Base-by-base conservation (phyloP, 257 asterid species). In the Anisodus acutangulus region DNA sequence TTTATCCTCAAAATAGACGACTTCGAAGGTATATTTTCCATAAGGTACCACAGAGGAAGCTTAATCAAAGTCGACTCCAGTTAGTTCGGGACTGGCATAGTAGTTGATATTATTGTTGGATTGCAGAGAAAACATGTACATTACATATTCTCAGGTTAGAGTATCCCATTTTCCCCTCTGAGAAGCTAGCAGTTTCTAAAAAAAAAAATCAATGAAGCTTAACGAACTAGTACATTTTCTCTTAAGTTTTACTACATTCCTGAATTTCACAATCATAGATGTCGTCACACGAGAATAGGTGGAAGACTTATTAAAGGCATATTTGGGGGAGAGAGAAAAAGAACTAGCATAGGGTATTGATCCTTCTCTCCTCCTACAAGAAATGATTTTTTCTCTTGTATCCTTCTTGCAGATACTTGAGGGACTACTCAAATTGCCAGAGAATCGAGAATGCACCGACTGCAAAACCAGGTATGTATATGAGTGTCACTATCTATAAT, bases 381-480 rank as follows among this genome's bases (percentile, higher is more conserved):
- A 85, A 58, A 54, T 43, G 69, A 80, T 13, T 19, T 22, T 11
- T 3, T 74, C 9, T 35, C 22, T 39, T 81, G 3, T 54, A 41
- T 49, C 62, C 54, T 81, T 17, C 57, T 39, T 13, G 16, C 83
- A 87, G 91, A 87, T 86, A 60, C 87, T 89, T 68, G 91, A 87
- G 66, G 90, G 86, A 58, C 88, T 87, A 57, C 85, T 89, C 66
- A 89, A 69, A 85, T 78, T 84, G 82, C 88, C 90, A 31, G 89
- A 89, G 86, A 89, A 89, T 81, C 83, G 88, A 80, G 88, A 87
- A 41, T 89, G 91, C 66, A 89, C 91, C 35, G 91, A 89, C 83
- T 89, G 91, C 86, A 89, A 86, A 81, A 85, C 66, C 85, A 89
- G 86, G 91, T 89, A 82, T 53, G 58, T 79, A 7, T 64, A 2